Percentiles rank a stretch among this genome's conserved stretches.
These are phyloP conservation scores for Kokia cookei DNA, from an alignment of 441 rosid genomes.

Conservation along the genomic window DNA sequence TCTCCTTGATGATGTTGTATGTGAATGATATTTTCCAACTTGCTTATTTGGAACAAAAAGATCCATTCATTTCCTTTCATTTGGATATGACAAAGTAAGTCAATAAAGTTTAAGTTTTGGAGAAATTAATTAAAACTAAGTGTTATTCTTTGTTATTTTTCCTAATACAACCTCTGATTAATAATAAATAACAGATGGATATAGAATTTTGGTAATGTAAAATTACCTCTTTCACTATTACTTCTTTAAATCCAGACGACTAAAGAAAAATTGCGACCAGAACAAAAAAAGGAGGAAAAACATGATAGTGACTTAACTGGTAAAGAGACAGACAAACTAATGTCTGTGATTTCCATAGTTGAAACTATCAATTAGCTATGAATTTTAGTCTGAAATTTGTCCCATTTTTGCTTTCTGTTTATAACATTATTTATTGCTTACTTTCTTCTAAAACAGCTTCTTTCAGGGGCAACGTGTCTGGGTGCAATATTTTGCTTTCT, in stretches of 20 bases:
- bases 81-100: background rate
- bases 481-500: slow-evolving; percentile 56
- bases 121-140: background rate
- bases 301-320: background rate
- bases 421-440: background rate
- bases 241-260: background rate
- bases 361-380: background rate
- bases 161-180: background rate
- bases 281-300: background rate
- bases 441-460: slow-evolving; percentile 36
- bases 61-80: background rate
- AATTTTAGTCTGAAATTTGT: background rate
- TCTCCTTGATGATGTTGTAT: background rate
- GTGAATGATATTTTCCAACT: background rate
- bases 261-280: background rate
- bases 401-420: background rate
- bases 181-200: background rate
- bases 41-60: background rate
- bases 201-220: background rate
- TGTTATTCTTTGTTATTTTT: background rate
- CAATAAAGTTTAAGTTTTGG: background rate
- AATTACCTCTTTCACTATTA: background rate
- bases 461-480: slow-evolving; percentile 48
- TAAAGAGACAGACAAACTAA: background rate
- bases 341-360: background rate